These are phyloP conservation scores for Agastache rugosa DNA, from an alignment of 257 asterid genomes.

Conservation along the genomic window DNA sequence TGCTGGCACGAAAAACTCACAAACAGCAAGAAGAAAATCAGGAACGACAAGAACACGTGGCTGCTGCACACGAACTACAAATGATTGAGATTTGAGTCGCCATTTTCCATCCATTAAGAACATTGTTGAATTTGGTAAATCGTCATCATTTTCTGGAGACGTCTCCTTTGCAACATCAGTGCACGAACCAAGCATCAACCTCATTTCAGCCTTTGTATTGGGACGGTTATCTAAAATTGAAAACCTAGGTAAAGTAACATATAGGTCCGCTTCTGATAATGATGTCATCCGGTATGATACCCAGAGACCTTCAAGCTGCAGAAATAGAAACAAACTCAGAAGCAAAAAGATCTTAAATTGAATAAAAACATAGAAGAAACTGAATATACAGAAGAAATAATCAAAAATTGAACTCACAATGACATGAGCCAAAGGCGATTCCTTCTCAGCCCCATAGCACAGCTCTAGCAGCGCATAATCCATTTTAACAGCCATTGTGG, in stretches of 20 bases:
- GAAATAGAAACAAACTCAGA: constrained; percentile 26
- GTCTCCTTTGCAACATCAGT: constrained; percentile 70
- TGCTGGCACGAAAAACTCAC: constrained; percentile 96
- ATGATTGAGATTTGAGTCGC: constrained; percentile 87
- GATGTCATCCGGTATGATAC: constrained; percentile 96
- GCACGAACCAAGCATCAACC: constrained; percentile 98
- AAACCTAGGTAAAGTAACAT: constrained; percentile 84
- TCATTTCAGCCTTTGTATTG: constrained; percentile 92
- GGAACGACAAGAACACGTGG: constrained; percentile 97
- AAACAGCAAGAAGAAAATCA: constrained; percentile 88
- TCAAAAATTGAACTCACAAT: constrained; percentile 66
- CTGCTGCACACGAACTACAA: constrained; percentile 94
- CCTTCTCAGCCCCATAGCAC: constrained; percentile 82
- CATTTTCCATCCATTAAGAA: constrained; percentile 98
- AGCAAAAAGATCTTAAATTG: constrained; percentile 26
- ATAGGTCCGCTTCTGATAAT: constrained; percentile 90
- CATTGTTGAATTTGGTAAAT: constrained; percentile 87
- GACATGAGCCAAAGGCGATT: constrained; percentile 88
- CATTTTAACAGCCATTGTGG: constrained; percentile 77
- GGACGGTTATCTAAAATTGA: constrained; percentile 93
- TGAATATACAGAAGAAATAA: not conserved
- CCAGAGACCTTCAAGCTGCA: constrained; percentile 99
- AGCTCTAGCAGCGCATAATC: constrained; percentile 83
- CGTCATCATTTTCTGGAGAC: constrained; percentile 58
- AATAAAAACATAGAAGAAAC: constrained; percentile 29